Evolutionary conservation across 345 rosid genomes (phyloP).

Genomic region (Eucalyptus curtisii): DNA sequence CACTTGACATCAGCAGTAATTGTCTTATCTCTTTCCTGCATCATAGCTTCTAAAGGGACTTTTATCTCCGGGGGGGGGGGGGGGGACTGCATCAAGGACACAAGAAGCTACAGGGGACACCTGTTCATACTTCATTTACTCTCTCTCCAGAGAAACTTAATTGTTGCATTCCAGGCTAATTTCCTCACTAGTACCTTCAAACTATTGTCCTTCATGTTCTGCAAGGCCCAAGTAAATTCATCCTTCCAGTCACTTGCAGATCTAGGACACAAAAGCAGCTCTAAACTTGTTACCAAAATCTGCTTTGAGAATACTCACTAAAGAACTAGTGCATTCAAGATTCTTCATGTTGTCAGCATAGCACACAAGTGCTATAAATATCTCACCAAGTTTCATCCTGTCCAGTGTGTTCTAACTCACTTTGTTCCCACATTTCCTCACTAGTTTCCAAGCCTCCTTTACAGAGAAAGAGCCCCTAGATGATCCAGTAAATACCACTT

Average conservation of each 20-base stretch:
- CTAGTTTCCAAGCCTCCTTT: not conserved
- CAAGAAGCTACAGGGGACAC: not conserved
- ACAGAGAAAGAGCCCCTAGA: not conserved
- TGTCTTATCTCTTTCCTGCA: too few species aligned
- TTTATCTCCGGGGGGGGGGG: accelerated
- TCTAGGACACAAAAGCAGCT: not conserved
- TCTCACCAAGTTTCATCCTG: not conserved
- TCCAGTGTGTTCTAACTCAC: not conserved
- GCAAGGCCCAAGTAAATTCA: not conserved
- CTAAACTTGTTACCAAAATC: not conserved
- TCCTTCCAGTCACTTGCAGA: not conserved
- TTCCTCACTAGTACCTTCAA: too few species aligned
- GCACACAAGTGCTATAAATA: not conserved
- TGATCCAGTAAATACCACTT: not conserved
- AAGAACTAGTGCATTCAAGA: not conserved
- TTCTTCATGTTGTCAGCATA: not conserved
- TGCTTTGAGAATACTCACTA: not conserved
- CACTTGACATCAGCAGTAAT: too few species aligned
- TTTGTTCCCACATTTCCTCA: not conserved
- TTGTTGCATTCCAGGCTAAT: not conserved
- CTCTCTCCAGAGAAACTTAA: not conserved
- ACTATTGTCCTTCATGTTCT: too few species aligned
- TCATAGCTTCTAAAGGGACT: not conserved
- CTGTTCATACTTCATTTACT: not conserved
- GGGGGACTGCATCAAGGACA: not conserved